Evolutionary conservation across 768 basidiomycete species (phyloP).

Genomic region (Pleurotus djamor): DNA sequence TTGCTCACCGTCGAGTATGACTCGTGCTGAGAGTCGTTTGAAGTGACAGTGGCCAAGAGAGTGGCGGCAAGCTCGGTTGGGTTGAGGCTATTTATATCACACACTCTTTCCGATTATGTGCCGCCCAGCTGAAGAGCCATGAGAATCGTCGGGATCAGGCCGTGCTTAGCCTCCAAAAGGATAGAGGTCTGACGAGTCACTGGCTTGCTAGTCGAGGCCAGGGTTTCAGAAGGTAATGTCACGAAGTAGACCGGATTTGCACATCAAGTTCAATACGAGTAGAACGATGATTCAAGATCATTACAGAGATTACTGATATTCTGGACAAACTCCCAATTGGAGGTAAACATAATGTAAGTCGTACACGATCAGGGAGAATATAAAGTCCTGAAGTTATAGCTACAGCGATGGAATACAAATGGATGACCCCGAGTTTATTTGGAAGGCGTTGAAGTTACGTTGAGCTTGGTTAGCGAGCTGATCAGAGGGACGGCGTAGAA

Average conservation of each 20-base stretch:
- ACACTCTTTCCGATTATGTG: not conserved
- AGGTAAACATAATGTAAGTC: no score
- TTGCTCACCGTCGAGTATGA: not conserved
- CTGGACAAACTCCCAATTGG: no score
- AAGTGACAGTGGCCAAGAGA: not conserved
- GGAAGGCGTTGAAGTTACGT: constrained; percentile 43
- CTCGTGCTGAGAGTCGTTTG: no score
- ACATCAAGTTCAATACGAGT: no score
- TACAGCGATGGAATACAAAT: not conserved
- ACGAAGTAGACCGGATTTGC: no score
- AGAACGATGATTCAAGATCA: no score
- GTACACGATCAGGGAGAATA: not conserved
- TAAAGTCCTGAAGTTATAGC: not conserved
- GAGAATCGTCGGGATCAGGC: not conserved
- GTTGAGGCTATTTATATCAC: not conserved
- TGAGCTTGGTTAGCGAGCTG: constrained; percentile 64
- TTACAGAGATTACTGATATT: no score
- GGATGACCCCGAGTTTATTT: constrained; percentile 23
- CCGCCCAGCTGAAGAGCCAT: not conserved
- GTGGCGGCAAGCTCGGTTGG: not conserved
- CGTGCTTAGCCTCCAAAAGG: no score
- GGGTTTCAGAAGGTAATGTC: no score
- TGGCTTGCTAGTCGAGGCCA: no score
- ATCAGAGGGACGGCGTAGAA: constrained; percentile 73
- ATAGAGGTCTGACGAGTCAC: no score